These are phyloP conservation scores for Botryotinia globosa DNA, from an alignment of 2,329 filamentous ascomycete genomes.

Conservation along the genomic window DNA sequence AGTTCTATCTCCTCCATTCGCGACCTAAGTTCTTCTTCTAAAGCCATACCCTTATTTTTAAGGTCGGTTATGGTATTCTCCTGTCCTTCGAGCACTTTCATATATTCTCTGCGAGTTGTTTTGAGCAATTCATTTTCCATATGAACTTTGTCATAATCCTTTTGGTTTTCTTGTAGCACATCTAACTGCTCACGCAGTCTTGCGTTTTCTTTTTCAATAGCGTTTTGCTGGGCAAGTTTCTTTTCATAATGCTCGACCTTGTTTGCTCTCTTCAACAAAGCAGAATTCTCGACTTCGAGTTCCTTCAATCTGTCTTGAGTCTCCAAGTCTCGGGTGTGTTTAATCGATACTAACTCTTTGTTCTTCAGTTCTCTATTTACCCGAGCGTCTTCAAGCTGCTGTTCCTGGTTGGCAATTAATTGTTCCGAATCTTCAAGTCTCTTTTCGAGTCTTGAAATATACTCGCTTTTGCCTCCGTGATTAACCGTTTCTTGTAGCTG, in stretches of 20 bases:
- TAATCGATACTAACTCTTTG: slow-evolving; percentile 49
- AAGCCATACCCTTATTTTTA: slow-evolving; percentile 45
- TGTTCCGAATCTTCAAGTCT: slow-evolving; percentile 66
- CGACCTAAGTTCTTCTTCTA: slow-evolving; percentile 43
- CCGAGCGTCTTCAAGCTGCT: slow-evolving; percentile 55
- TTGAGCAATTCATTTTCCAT: slow-evolving; percentile 36
- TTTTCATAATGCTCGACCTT: slow-evolving; percentile 60
- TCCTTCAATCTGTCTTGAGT: slow-evolving; percentile 55
- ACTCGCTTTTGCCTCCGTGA: slow-evolving; percentile 48
- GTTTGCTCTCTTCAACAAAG: slow-evolving; percentile 61
- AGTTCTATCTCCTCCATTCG: slow-evolving; percentile 30
- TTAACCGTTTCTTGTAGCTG: slow-evolving; percentile 44
- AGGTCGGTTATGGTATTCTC: slow-evolving; percentile 38
- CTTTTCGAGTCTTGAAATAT: slow-evolving; percentile 53
- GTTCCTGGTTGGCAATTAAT: slow-evolving; percentile 68
- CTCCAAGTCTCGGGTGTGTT: slow-evolving; percentile 45
- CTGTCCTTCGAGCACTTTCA: slow-evolving; percentile 39
- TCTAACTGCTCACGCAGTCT: slow-evolving; percentile 54
- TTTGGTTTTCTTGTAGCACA: slow-evolving; percentile 49
- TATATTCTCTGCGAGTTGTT: slow-evolving; percentile 41
- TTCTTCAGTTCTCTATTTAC: slow-evolving; percentile 45
- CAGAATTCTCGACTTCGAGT: slow-evolving; percentile 56
- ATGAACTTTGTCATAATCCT: slow-evolving; percentile 37
- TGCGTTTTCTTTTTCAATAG: slow-evolving; percentile 54
- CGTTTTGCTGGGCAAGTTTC: slow-evolving; percentile 57